Percentiles rank a stretch among this genome's conserved stretches.
These are phyloP conservation scores for Solanum hybrid DNA, from an alignment of 305 asterid species.

Conservation along the genomic window DNA sequence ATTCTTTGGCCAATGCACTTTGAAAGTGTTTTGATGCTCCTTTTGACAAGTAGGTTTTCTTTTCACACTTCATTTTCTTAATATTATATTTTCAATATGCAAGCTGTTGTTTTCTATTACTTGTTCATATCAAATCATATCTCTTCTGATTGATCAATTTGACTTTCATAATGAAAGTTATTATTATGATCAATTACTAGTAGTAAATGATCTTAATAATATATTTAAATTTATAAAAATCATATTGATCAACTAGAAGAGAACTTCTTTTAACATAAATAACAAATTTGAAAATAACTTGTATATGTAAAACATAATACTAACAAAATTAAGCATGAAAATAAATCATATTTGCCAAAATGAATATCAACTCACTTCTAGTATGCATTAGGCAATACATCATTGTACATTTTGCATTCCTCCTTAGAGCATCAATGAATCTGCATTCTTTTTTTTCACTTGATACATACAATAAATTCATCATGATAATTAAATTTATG, in stretches of 20 bases:
- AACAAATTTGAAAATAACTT: not conserved
- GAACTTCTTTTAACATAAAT: too few relatives aligned
- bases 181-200: not conserved
- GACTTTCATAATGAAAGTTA: not conserved
- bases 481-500: not conserved
- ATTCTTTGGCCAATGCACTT: not conserved
- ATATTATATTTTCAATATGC: not conserved
- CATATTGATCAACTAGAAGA: not conserved
- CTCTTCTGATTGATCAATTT: too few relatives aligned
- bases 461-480: not conserved
- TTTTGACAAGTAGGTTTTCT: too few relatives aligned
- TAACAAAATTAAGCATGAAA: not conserved
- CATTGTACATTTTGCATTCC: not conserved
- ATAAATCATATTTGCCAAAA: not conserved
- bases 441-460: not conserved
- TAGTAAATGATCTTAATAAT: not conserved
- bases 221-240: too few relatives aligned
- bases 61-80: not conserved
- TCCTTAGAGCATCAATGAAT: not conserved
- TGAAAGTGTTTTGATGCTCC: not conserved
- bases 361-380: not conserved
- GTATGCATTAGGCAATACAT: not conserved
- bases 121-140: not conserved
- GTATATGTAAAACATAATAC: not conserved
- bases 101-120: too few relatives aligned